Conservation (phyloP, 148 eudicot genomes). For the Mesembryanthemum crystallinum region DNA sequence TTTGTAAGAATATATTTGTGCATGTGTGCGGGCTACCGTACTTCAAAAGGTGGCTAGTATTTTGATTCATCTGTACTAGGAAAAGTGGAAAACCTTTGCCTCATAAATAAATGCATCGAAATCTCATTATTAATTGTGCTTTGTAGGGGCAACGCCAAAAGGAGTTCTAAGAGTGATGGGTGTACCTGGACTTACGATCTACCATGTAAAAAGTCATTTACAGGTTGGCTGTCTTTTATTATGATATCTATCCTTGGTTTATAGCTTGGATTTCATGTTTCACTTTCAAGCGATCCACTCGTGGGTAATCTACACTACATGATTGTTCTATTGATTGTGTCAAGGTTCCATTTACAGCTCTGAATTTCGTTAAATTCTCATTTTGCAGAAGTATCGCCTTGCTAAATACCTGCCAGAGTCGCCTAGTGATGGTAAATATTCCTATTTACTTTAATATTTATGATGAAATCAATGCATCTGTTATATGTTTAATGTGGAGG, state of each 20-base stretch:
- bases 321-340: neutral
- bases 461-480: neutral
- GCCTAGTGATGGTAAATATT: slow-evolving; percentile 51
- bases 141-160: slow-evolving; percentile 76
- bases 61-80: neutral
- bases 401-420: slow-evolving; percentile 65
- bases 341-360: slow-evolving; percentile 8
- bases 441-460: neutral
- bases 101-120: neutral
- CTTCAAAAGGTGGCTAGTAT: neutral
- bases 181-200: slow-evolving; percentile 71
- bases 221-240: slow-evolving; percentile 40
- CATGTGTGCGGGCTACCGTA: neutral
- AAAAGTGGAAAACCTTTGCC: neutral
- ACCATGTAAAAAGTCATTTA: slow-evolving; percentile 81
- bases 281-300: neutral
- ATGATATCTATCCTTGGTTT: neutral
- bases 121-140: slow-evolving; percentile 4
- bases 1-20: neutral
- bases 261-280: slow-evolving; percentile 4
- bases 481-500: neutral
- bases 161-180: slow-evolving; percentile 82
- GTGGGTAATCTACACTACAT: neutral
- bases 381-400: slow-evolving; percentile 52
- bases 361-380: slow-evolving; percentile 10